These are phyloP conservation scores for Rhynchospora pubera DNA, from an alignment of 176 grass and related monocot species.

Conservation along the genomic window DNA sequence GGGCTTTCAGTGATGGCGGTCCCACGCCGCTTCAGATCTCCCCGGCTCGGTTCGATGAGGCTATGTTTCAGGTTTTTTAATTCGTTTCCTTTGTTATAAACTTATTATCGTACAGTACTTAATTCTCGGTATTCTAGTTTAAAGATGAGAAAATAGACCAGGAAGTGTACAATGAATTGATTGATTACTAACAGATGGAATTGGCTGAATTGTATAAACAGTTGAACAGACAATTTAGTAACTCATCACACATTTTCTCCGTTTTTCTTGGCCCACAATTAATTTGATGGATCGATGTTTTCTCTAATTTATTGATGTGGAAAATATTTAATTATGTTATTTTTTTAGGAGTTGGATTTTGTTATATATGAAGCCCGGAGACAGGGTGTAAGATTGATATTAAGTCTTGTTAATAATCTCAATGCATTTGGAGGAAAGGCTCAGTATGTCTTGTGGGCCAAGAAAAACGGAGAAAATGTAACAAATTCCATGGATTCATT, in stretches of 20 bases:
- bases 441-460: slow-evolving; percentile 89
- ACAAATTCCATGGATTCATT: slow-evolving; percentile 57
- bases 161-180: no score
- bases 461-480: slow-evolving; percentile 55
- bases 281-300: not conserved
- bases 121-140: no score
- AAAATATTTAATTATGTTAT: not conserved
- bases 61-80: slow-evolving; percentile 57
- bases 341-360: slow-evolving; percentile 71
- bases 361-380: slow-evolving; percentile 78
- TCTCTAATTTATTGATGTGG: not conserved
- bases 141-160: no score
- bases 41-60: slow-evolving; percentile 58
- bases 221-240: not conserved
- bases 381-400: slow-evolving; percentile 58
- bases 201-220: no score
- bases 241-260: not conserved
- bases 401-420: slow-evolving; percentile 94
- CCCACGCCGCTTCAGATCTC: slow-evolving; percentile 75
- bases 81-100: not conserved
- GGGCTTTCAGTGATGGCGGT: slow-evolving; percentile 76
- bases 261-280: no score
- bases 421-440: slow-evolving; percentile 81
- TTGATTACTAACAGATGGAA: no score
- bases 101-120: no score